Conservation (phyloP, 768 basidiomycete species). For the Pilatotrama ljubarskyi region DNA sequence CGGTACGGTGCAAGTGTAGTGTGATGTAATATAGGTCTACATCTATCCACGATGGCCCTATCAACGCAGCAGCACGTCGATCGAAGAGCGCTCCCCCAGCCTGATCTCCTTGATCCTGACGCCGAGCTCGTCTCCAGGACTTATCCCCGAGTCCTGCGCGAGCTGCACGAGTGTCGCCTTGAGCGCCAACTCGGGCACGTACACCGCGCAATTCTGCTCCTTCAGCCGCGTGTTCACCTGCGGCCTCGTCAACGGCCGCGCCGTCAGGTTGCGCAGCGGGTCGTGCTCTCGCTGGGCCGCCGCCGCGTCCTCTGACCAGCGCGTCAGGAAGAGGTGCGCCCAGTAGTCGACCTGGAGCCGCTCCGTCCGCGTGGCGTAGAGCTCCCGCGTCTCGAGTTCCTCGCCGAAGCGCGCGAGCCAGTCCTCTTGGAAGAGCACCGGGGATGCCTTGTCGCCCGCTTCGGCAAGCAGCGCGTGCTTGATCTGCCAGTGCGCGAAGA, state of each 20-base stretch:
- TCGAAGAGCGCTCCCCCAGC: conserved; percentile 5
- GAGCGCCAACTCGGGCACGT: conserved; percentile 15
- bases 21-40: neutral
- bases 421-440: conserved; percentile 47
- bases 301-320: conserved; percentile 34
- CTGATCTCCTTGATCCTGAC: conserved; percentile 3
- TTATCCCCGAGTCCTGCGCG: neutral
- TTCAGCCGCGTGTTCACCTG: neutral
- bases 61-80: neutral
- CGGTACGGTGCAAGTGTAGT: neutral
- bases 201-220: neutral
- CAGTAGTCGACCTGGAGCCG: conserved; percentile 40
- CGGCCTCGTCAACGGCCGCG: neutral
- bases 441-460: conserved; percentile 26
- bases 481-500: conserved; percentile 92
- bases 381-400: conserved; percentile 41
- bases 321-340: conserved; percentile 41
- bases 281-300: conserved; percentile 26
- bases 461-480: conserved; percentile 64
- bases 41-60: neutral
- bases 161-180: neutral
- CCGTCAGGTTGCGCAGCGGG: conserved; percentile 33
- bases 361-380: conserved; percentile 32
- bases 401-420: conserved; percentile 45
- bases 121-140: neutral